phyloP scores from a whole-genome alignment of 768 basidiomycete genomes.

The Pleurotus cornucopiae region DNA sequence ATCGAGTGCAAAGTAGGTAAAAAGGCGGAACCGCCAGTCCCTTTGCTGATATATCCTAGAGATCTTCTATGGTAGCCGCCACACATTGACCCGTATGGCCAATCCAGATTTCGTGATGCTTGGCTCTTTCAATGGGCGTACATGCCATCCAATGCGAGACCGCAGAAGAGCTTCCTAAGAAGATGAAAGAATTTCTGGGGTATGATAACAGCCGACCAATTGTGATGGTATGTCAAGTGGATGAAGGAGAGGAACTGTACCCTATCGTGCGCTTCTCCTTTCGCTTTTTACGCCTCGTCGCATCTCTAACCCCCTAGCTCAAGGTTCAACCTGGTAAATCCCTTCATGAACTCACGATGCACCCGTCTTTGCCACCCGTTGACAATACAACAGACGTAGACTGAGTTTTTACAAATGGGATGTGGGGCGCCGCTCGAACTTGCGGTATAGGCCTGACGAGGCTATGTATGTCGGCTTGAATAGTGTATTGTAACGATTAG shows the following conservation, averaged over 20 bases:
- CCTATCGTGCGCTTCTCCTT: slow-evolving; percentile 63
- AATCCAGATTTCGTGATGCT: slow-evolving; percentile 91
- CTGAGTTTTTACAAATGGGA: too few species aligned
- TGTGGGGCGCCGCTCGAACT: too few species aligned
- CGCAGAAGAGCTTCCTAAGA: slow-evolving; percentile 76
- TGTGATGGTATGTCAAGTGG: slow-evolving; percentile 86
- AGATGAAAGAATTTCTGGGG: slow-evolving; percentile 99
- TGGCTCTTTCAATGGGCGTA: slow-evolving; percentile 88
- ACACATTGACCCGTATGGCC: slow-evolving; percentile 91
- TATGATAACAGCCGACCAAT: slow-evolving; percentile 85
- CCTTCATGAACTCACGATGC: slow-evolving; percentile 84
- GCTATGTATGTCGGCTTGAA: too few species aligned
- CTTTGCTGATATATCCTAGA: too few species aligned
- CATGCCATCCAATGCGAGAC: slow-evolving; percentile 81
- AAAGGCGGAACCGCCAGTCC: too few species aligned
- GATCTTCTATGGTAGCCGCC: slow-evolving; percentile 81
- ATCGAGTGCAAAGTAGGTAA: slow-evolving; percentile 90
- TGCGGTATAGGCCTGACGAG: too few species aligned
- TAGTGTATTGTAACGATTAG: too few species aligned
- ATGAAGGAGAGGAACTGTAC: slow-evolving; percentile 82
- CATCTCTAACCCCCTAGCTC: not conserved
- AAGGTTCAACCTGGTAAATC: slow-evolving; percentile 91
- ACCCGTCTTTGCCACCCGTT: slow-evolving; percentile 40
- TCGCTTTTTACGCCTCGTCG: slow-evolving; percentile 10
- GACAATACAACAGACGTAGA: too few species aligned